Base-by-base conservation (phyloP, 371 early-diverging fungal genomes). In the Rhizopus arrhizus region DNA sequence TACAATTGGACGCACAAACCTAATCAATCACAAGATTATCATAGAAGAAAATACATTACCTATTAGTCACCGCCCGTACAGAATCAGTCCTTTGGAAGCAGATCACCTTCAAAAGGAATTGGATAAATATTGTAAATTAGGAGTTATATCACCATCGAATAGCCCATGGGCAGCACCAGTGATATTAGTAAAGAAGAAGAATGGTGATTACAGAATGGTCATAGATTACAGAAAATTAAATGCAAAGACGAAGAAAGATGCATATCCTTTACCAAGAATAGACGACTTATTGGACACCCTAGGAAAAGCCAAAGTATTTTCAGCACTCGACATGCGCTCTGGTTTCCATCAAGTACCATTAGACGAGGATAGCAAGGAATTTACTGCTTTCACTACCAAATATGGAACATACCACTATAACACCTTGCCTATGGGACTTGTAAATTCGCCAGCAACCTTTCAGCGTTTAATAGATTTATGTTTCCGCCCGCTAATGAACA, bases 351-450 rank as follows among this genome's bases (percentile, higher is more conserved):
- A 70, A 15, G 50, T 85, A 2, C 61, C 61, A 13, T 46, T 83
- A 9, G 8, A 51, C 1, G 28, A 32, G n/a, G n/a, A 0, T 57
- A 70, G 73, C 47, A 51, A 49, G 9, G 29, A 46, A 8, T 81
- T 84, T 40, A 83, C 85, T 0, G 80, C 83, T 0, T 83, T 86
- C 61, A 48, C 62, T 0, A 76, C 80, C 1, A 41, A 63, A 1
- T 67, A 56, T 13, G 82, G 81, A 2, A 62, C 59, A 0, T 69
- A 42, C 34, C 50, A 55, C 8, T 80, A 65, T 52, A 56, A 33
- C 2, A 58, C 47, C 3, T 70, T 80, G 64, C 77, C 75, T 0
- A 71, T 77, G 35, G 75, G 76, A 32, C 40, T 78, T 4, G 32
- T n/a, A 3, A 66, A 50, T 15, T 70, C 74, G 10, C 75, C 74